Base-by-base conservation (phyloP, 345 rosid genomes). In the Adansonia digitata region DNA sequence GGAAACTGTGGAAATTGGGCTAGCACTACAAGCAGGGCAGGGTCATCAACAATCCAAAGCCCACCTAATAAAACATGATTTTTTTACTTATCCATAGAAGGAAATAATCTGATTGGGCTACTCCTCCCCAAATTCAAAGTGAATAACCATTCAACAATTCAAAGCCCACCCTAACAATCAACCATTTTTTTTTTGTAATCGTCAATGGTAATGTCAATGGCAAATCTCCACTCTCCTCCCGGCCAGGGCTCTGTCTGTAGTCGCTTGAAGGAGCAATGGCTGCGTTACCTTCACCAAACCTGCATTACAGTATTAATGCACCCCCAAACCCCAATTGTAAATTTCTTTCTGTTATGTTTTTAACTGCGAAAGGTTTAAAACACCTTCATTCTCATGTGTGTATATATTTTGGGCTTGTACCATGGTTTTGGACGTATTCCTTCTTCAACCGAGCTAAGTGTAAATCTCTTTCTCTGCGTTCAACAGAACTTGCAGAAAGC, bases 401-500 rank as follows among this genome's bases (percentile, higher is more conserved):
- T 81, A 89, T n/a, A 90, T 80, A 89, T 85, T 73, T 88, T 92
- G 85, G 94, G 92, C 35, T 82, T 94, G 74, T 89, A 94, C 86
- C 85, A 67, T 57, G 98, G 97, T 65, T 39, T 90, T 22, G 93
- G 94, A 18, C 97, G 94, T 39, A 94, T n/a, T n/a, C 97, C 78
- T 87, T 94, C 82, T 90, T 94, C 87, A 91, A 88, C 60, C 92
- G 91, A 72, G 92, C 94, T n/a, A 10, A 92, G 93, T 26, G 97
- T 92, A 89, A 81, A 72, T 74, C 77, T 74, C 77, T 55, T 68
- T 60, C 35, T 49, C 62, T 8, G 5, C 10, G 6, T 39, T 39
- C 5, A 35, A 35, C 37, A 35, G n/a, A n/a, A n/a, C 42, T 3
- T 92, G 22, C 77, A 79, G 68, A 84, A 87, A 76, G 97, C 96